phyloP scores from a whole-genome alignment of 2,329 filamentous ascomycete species.

The Epichloe brachyelytri region DNA sequence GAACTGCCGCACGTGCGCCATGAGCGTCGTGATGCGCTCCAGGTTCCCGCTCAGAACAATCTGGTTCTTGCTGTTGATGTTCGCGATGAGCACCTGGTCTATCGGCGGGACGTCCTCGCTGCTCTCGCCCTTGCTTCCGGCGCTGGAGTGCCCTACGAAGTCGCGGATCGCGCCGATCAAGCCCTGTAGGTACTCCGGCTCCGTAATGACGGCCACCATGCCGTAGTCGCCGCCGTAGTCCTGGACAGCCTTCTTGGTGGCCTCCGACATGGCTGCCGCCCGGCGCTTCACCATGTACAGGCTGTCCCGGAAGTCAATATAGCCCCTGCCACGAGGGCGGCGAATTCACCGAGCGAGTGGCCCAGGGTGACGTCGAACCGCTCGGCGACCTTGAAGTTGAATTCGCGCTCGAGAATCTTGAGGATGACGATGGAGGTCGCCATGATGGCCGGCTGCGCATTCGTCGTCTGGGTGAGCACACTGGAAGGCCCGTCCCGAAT shows the following conservation, averaged over 20 bases:
- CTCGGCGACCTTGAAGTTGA: slow-evolving; percentile 57
- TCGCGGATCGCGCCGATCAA: slow-evolving; percentile 65
- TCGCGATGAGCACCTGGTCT: slow-evolving; percentile 79
- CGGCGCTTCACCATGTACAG: slow-evolving; percentile 63
- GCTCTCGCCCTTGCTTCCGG: slow-evolving; percentile 55
- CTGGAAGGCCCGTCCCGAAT: slow-evolving; percentile 72
- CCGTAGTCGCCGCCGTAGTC: slow-evolving; percentile 71
- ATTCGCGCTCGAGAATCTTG: slow-evolving; percentile 74
- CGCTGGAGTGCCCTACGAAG: slow-evolving; percentile 58
- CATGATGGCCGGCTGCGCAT: slow-evolving; percentile 94
- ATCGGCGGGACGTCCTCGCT: slow-evolving; percentile 59
- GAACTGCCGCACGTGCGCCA: slow-evolving; percentile 79
- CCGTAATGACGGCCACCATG: slow-evolving; percentile 88
- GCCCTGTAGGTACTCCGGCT: slow-evolving; percentile 58
- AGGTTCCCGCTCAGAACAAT: slow-evolving; percentile 87
- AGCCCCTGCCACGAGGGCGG: slow-evolving; percentile 78
- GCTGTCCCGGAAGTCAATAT: slow-evolving; percentile 66
- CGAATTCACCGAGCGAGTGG: slow-evolving; percentile 87
- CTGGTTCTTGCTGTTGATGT: slow-evolving; percentile 92
- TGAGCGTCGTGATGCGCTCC: slow-evolving; percentile 63
- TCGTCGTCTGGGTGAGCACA: slow-evolving; percentile 65
- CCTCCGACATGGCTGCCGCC: slow-evolving; percentile 72
- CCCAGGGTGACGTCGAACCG: slow-evolving; percentile 74
- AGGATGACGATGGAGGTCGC: slow-evolving; percentile 84
- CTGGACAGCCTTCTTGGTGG: slow-evolving; percentile 52